Percentiles rank a stretch among this genome's conserved stretches.
phyloP scores from a whole-genome alignment of 2,329 filamentous ascomycete species.

The Dothideomycetidae sp. region DNA sequence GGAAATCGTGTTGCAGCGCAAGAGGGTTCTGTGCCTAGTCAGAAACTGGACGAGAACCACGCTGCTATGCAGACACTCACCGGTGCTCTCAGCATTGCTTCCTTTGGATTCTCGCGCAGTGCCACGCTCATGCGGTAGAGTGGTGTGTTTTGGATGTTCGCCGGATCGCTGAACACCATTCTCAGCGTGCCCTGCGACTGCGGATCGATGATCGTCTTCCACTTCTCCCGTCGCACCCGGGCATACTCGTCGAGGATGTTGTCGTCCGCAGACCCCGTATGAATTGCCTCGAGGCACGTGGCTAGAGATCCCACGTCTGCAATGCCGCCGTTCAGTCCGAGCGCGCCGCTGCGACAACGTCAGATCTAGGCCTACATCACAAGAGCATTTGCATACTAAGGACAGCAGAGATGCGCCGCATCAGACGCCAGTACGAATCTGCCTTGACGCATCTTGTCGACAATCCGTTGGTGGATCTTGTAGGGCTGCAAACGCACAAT shows the following conservation, averaged over 20 bases:
- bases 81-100: not conserved
- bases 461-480: conserved; percentile 28
- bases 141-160: not conserved
- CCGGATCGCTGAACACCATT: not conserved
- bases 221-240: conserved; percentile 19
- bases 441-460: conserved; percentile 20
- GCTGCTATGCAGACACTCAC: not conserved
- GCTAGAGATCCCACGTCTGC: conserved; percentile 17
- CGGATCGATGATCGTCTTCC: not conserved
- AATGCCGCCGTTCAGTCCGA: conserved; percentile 17
- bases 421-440: conserved; percentile 26
- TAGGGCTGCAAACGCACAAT: conserved; percentile 27
- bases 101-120: not conserved
- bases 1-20: not conserved
- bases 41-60: not conserved
- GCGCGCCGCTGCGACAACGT: conserved; percentile 11
- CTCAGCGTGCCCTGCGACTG: not conserved
- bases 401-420: conserved; percentile 23
- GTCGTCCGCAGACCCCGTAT: conserved; percentile 14
- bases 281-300: conserved; percentile 16
- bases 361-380: not conserved
- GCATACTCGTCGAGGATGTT: conserved; percentile 24
- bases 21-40: not conserved
- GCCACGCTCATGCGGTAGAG: not conserved
- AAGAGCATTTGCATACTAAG: conserved; percentile 9